Conservation (phyloP, 352 stramenopile species). For the Pythium oligandrum region DNA sequence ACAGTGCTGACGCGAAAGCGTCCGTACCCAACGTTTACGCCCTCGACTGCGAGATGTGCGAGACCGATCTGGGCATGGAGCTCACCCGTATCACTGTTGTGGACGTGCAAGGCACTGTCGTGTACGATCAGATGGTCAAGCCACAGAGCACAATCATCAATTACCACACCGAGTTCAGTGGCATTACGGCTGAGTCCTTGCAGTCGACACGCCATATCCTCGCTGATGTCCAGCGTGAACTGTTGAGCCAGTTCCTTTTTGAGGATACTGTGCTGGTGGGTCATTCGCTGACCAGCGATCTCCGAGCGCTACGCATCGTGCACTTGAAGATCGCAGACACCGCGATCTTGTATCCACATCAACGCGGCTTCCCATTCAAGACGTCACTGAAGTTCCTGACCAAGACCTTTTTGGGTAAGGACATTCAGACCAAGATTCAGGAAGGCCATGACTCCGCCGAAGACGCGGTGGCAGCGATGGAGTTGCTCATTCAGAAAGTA, state of each 20-base stretch:
- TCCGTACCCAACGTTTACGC: slow-evolving; percentile 45
- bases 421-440: slow-evolving; percentile 71
- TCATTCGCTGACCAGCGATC: slow-evolving; percentile 84
- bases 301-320: slow-evolving; percentile 71
- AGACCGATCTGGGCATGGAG: slow-evolving; percentile 82
- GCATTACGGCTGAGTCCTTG: slow-evolving; percentile 80
- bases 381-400: slow-evolving; percentile 80
- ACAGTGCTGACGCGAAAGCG: slow-evolving; percentile 3
- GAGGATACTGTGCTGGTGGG: slow-evolving; percentile 79
- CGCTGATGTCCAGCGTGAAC: slow-evolving; percentile 62
- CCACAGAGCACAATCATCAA: slow-evolving; percentile 84
- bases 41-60: slow-evolving; percentile 89
- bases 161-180: slow-evolving; percentile 87
- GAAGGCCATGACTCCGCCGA: slow-evolving; percentile 78
- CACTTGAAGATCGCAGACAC: slow-evolving; percentile 73
- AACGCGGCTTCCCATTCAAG: slow-evolving; percentile 77
- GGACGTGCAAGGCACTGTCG: slow-evolving; percentile 40
- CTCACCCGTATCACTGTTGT: slow-evolving; percentile 81
- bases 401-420: slow-evolving; percentile 72
- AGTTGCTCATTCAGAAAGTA: slow-evolving; percentile 74
- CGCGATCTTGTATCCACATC: slow-evolving; percentile 78
- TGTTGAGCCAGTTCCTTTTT: slow-evolving; percentile 57
- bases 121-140: slow-evolving; percentile 84
- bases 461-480: slow-evolving; percentile 74
- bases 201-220: slow-evolving; percentile 48